Evolutionary conservation across 345 rosid species (phyloP), one percentile per base, ranked within the genome.

Genomic region (Brassica nigra): DNA sequence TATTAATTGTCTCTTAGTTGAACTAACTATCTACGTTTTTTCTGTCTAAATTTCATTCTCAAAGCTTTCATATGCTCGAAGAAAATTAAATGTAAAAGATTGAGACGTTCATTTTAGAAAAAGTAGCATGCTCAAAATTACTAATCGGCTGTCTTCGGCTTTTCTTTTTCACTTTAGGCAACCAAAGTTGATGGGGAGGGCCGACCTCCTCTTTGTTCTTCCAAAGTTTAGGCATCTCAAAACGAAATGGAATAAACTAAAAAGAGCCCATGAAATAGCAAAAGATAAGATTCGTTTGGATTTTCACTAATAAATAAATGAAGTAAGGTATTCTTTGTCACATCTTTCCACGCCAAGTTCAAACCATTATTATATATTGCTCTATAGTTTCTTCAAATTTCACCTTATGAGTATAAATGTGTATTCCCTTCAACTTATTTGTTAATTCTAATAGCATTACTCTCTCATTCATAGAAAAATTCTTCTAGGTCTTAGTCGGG

Each of bases 201-300:
- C 57, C 57, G 65, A 66, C 75, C 82, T 79, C 47, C 37, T 62
- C 70, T 68, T 79, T 68, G 68, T 52, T 61, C 66, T 68, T 74
- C 66, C 44, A 34, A 9, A 31, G 68, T 59, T 73, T 33, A 61
- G 29, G 82, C 65, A 61, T 49, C 58, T 49, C 55, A 61, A 65
- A 78, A 33, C 30, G 15, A 67, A 67, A 47, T 31, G 63, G 74
- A 79, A 79, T 74, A 59, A 79, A 31, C 23, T 73, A 73, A 79
- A 73, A 59, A 73, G 68, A 73, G 74, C 82, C 82, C 78, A 79
- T 79, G 39, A 59, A 73, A 67, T 61, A 47, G 52, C 54, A 58
- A 58, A 73, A 73, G 78, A 79, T 37, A 63, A 73, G 78, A 73
- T 79, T 79, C 68, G 55, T 73, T 79, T 39, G 47, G 82, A 79